Conservation (phyloP, 345 rosid species). For the Hypericum androsaemum region DNA sequence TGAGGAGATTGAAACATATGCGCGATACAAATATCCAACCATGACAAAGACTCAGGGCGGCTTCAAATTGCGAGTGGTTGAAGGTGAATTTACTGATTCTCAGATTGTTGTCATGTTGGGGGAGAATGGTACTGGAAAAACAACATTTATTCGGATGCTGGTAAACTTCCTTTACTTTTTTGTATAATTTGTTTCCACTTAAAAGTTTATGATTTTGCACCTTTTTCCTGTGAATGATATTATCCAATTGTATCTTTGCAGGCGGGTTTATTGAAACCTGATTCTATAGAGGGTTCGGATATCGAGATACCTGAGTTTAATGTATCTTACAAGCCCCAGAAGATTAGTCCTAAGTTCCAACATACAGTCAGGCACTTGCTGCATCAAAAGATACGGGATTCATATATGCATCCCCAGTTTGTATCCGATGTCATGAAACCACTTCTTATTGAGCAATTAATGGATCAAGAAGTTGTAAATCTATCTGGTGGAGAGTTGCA, state of each 20-base stretch:
- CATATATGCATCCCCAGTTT: conserved; percentile 90
- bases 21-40: conserved; percentile 84
- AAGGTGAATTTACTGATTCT: conserved; percentile 99
- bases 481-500: conserved; percentile 99
- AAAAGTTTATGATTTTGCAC: not conserved
- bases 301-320: conserved; percentile 87
- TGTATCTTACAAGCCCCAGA: conserved; percentile 97
- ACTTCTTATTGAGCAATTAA: conserved; percentile 87
- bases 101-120: conserved; percentile 97
- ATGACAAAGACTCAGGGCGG: conserved; percentile 86
- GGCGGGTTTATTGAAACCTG: conserved; percentile 95
- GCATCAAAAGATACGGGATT: conserved; percentile 82
- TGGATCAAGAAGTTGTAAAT: conserved; percentile 93
- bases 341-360: conserved; percentile 84
- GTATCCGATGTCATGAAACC: conserved; percentile 98
- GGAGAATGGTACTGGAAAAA: conserved; percentile 98
- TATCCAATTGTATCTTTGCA: conserved; percentile 23
- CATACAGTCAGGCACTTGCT: conserved; percentile 72
- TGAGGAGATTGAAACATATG: conserved; percentile 88
- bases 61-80: conserved; percentile 63
- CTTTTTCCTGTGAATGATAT: conserved; percentile 1
- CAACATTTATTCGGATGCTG: conserved; percentile 98
- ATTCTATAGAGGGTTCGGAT: conserved; percentile 56
- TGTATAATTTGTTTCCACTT: conserved; percentile 5
- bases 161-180: conserved; percentile 24